Base-by-base conservation (phyloP, 108 stramenopile species). In the Skeletonema tropicum region DNA sequence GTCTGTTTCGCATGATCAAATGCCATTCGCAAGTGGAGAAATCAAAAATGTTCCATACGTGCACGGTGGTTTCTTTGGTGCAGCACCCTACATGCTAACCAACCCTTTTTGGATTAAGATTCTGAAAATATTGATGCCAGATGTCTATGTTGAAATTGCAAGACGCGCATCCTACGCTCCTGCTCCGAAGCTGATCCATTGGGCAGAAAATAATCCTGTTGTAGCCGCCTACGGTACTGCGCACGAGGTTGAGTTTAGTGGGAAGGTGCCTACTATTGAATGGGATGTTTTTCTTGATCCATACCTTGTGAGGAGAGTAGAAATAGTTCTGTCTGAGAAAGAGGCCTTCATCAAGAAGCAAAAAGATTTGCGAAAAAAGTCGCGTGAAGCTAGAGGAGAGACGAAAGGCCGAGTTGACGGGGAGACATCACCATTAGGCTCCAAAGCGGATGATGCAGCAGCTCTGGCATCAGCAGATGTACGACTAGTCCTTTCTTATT, bases 191-290 rank as follows among this genome's bases (percentile, higher is more conserved):
- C 68, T 93, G 15, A 95, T 95, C 59, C 94, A 95, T 69, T 95
- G 94, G 94, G 94, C 92, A 5, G 94, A 95, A 71, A 93, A 95
- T 72, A 95, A 95, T 83, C 94, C 94, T 41, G 92, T 95, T 17
- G 93, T 94, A 11, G 93, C 93, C 30, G 93, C 93, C 1, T 92
- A 89, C 82, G 93, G 90, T n/a, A 83, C 86, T 17, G 86, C 83
- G 3, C 86, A 90, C 32, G 89, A 85, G 45, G 29, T 91, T 26
- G 85, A 90, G 67, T 75, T 83, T 41, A 83, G 72, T 69, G 85
- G 85, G 35, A 76, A 61, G 67, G 78, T 89, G 29, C 76, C 88
- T 15, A 86, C 73, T 58, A 57, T 93, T 26, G 87, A 91, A 61
- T 90, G 90, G 92, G 93, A 94, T 65, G 91, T 94, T 15, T 94